Evolutionary conservation across 371 early-diverging fungal species (phyloP), one percentile per base, ranked within the genome.

Genomic region (Zopfochytrium polystomum): DNA sequence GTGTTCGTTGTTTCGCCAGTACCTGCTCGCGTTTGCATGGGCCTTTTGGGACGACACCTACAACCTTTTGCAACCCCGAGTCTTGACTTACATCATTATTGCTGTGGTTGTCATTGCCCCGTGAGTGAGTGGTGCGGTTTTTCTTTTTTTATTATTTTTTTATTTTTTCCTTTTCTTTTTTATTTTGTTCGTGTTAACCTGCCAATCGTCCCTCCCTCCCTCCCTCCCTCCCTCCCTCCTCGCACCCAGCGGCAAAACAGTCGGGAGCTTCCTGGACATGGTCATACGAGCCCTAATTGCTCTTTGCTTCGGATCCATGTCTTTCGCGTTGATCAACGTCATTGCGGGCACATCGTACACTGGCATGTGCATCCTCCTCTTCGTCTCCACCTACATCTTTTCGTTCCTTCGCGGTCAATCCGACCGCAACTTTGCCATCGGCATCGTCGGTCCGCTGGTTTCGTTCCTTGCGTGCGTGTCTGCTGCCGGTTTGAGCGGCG

Each of bases 401-500:
- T 38, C 57, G 32, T 29, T 27, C 20, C 6, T 68, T 22, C 59
- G 68, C 7, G 44, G 60, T 20, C 27, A 52, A 6, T n/a, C 33
- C 29, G 25, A 25, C 11, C 32, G 64, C 20, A 63, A 57, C 47
- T 63, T 68, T 34, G 68, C 46, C 30, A 7, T 62, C n/a, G 45
- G 42, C 32, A 18, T 60, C 33, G 60, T 67, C 30, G 67, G 50
- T 11, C 68, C 68, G 22, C 47, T 68, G 3, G 27, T 63, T n/a
- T 26, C 52, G 1, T 68, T 33, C 47, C 45, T 58, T 6, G 48
- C 68, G 5, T 22, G 46, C 3, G 25, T 62, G 4, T 62, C 62
- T 27, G 48, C 55, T 44, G 54, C 58, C 32, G 67, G 67, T 1
- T 38, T 62, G 15, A 33, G 3, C n/a, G 67, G 67, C 7, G 4